These are phyloP conservation scores for Yamadazyma kanchanaburiensis DNA, from an alignment of 1,139 yeast species.

Conservation along the genomic window DNA sequence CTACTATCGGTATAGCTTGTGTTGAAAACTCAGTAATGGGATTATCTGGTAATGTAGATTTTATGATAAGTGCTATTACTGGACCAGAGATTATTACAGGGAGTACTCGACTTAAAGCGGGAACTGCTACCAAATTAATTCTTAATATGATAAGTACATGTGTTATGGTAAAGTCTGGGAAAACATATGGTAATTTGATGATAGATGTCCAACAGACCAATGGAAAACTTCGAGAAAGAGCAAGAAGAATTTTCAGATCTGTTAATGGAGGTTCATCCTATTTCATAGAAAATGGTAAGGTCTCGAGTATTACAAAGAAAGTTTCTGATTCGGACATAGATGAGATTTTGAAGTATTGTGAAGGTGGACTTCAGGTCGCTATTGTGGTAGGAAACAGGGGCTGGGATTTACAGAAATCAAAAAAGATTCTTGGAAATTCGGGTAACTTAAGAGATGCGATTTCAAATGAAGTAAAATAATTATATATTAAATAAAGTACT, in stretches of 20 bases:
- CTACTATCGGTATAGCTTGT: conserved; percentile 9
- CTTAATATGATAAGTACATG: conserved; percentile 8
- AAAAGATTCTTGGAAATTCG: no score
- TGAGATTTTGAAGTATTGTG: neutral
- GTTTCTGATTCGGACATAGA: neutral
- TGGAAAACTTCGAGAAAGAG: conserved; percentile 6
- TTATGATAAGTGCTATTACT: conserved; percentile 7
- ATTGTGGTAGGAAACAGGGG: neutral
- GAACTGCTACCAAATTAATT: conserved; percentile 8
- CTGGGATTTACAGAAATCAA: no score
- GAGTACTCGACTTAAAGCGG: conserved; percentile 9
- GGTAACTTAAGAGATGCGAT: no score
- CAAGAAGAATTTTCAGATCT: conserved; percentile 7
- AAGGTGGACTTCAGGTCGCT: neutral
- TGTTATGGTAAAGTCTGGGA: conserved; percentile 8
- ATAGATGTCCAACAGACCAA: conserved; percentile 8
- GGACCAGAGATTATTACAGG: conserved; percentile 9
- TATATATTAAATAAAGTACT: no score
- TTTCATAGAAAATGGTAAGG: no score
- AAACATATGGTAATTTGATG: conserved; percentile 9
- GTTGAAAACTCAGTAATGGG: conserved; percentile 6
- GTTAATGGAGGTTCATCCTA: no score
- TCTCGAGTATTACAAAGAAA: no score
- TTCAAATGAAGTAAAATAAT: no score
- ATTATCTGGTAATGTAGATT: conserved; percentile 4